Evolutionary conservation across 2,329 filamentous ascomycete species (phyloP), one percentile per base, ranked within the genome.

Genomic region (Curvularia sp.): DNA sequence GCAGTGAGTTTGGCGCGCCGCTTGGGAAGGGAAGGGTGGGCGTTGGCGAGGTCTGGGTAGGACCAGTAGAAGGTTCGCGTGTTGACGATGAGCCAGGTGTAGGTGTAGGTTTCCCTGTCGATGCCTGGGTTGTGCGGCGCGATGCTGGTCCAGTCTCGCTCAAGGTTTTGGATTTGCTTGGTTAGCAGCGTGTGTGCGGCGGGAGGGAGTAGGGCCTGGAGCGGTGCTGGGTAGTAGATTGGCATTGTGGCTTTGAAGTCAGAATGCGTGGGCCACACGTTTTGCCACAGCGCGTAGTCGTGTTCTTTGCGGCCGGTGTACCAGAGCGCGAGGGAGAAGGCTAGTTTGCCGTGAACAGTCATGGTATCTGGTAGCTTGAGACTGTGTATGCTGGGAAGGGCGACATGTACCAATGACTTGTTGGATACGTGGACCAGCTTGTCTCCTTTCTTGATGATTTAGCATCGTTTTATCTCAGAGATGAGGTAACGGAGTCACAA

Each of bases 331-430:
- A 93, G 79, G 57, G 87, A 86, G 1, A 87, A 83, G n/a, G 92
- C 89, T 7, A 95, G 81, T 38, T 92, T 83, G 27, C 87, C 89
- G 67, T 96, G 92, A 21, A 90, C 83, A 1, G 87, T 84, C 42
- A 84, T 83, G 56, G 82, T 81, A 18, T 81, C 79, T 0, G 83
- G 81, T 10, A 89, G 82, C 27, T 78, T 79, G 49, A 68, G 55
- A 12, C 77, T 73, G 51, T 80, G 76, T 53, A 92, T 83, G 2
- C 77, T 59, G 28, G 80, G 78, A 7, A 83, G 84, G 36, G 86
- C 82, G n/a, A 87, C 78, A 28, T 87, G 89, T 49, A 92, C 80
- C 50, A 95, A 85, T 27, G 85, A 47, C 78, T 76, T 39, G 83
- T 81, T 9, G 89, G 61, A 90, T 0, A 95, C 86, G 56, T 83